Evolutionary conservation across 805 yeast species (phyloP).

Genomic region (Wickerhamiella lipophila): DNA sequence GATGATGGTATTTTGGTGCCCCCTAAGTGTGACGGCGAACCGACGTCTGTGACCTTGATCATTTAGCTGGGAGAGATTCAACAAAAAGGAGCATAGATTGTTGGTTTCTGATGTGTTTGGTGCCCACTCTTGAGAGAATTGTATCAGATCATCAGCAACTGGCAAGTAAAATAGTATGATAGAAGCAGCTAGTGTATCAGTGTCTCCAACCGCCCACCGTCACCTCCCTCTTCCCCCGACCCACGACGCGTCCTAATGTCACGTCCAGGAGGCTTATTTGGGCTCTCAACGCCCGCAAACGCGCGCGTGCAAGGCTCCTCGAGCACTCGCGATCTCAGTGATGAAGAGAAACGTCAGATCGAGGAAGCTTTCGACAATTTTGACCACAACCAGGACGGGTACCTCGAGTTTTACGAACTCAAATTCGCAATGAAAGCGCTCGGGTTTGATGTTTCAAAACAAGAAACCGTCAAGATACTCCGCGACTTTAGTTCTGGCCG

Average conservation of each 20-base stretch:
- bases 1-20: too few relatives aligned
- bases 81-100: too few relatives aligned
- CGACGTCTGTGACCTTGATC: too few relatives aligned
- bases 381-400: conserved; percentile 86
- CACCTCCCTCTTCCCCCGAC: neutral
- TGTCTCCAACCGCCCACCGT: neutral
- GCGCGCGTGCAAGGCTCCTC: neutral
- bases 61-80: too few relatives aligned
- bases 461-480: conserved; percentile 66
- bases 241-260: neutral
- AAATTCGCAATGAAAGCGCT: conserved; percentile 90
- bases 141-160: too few relatives aligned
- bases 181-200: too few relatives aligned
- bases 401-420: conserved; percentile 80
- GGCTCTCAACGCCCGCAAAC: neutral
- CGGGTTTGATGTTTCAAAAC: conserved; percentile 75
- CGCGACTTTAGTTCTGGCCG: conserved; percentile 56
- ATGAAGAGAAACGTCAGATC: conserved; percentile 83
- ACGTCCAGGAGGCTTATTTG: neutral
- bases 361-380: conserved; percentile 83
- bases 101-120: too few relatives aligned
- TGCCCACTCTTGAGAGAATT: too few relatives aligned
- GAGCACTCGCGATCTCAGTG: conserved; percentile 34
- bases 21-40: too few relatives aligned
- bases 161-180: too few relatives aligned